Percentiles rank a stretch among this genome's conserved stretches.
Conservation (phyloP, 805 yeast genomes). For the Lachancea fermentati region DNA sequence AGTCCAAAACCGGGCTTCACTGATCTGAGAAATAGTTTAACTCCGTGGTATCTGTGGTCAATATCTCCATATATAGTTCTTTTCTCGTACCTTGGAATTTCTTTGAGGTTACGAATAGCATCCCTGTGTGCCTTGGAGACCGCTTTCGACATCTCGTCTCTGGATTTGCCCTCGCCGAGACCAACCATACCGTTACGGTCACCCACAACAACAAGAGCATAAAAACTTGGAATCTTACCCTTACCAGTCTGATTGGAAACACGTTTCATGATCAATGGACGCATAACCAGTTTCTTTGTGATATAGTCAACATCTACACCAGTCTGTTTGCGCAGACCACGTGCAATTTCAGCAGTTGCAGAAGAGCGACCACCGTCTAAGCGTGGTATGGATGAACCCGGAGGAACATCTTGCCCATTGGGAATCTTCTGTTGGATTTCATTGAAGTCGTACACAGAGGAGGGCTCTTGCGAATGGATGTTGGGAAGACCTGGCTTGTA, state of each 20-base stretch:
- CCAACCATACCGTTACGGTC: constrained; percentile 93
- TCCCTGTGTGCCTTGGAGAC: constrained; percentile 84
- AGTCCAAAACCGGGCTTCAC: constrained; percentile 93
- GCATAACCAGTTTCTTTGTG: constrained; percentile 47
- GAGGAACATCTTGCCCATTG: constrained; percentile 18
- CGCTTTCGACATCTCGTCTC: constrained; percentile 70
- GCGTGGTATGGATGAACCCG: constrained; percentile 20
- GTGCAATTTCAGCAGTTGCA: constrained; percentile 36
- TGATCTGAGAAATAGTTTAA: constrained; percentile 70
- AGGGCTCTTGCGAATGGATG: constrained; percentile 18
- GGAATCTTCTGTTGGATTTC: constrained; percentile 23
- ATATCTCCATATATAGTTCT: constrained; percentile 86
- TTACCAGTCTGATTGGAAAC: constrained; percentile 89
- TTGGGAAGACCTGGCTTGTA: constrained; percentile 32
- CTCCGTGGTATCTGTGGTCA: constrained; percentile 81
- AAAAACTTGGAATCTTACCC: constrained; percentile 81
- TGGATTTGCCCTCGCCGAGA: constrained; percentile 89
- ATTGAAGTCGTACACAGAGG: constrained; percentile 19
- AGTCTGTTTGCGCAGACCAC: constrained; percentile 54
- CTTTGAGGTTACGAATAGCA: constrained; percentile 78
- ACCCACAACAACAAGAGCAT: constrained; percentile 84
- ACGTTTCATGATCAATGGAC: constrained; percentile 66
- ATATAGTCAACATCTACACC: constrained; percentile 62
- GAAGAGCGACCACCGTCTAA: constrained; percentile 16
- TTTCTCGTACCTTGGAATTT: constrained; percentile 82